Conservation (phyloP, 345 rosid genomes). For the Fremontodendron californicum region DNA sequence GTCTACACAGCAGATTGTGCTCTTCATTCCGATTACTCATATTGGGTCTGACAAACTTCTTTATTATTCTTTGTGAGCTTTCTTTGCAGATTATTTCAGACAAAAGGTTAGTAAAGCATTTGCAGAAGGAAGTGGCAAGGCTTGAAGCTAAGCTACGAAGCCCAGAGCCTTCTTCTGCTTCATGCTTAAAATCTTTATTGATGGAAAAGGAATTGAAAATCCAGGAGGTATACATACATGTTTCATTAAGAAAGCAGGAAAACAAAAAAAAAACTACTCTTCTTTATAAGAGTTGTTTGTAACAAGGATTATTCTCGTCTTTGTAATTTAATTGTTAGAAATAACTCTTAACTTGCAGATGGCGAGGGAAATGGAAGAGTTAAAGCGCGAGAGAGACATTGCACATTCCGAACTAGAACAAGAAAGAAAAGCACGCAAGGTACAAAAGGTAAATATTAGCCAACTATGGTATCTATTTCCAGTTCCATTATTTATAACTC, state of each 20-base stretch:
- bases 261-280: neutral
- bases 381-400: slow-evolving; percentile 91
- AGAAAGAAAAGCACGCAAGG: slow-evolving; percentile 67
- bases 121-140: slow-evolving; percentile 91
- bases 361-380: slow-evolving; percentile 83
- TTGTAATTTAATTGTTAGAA: neutral
- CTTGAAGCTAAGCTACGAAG: slow-evolving; percentile 84
- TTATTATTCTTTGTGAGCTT: slow-evolving; percentile 5
- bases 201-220: slow-evolving; percentile 71
- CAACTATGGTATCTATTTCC: neutral
- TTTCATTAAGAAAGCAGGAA: neutral
- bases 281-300: neutral
- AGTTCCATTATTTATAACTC: slow-evolving; percentile 9
- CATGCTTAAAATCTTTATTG: slow-evolving; percentile 55
- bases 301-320: neutral
- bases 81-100: slow-evolving; percentile 68
- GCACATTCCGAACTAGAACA: slow-evolving; percentile 73
- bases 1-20: neutral
- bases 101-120: slow-evolving; percentile 64
- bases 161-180: slow-evolving; percentile 64
- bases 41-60: neutral
- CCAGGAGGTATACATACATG: slow-evolving; percentile 39
- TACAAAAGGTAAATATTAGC: slow-evolving; percentile 54
- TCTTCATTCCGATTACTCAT: neutral
- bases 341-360: slow-evolving; percentile 42